Percentiles rank a stretch among this genome's conserved stretches.
phyloP scores from a whole-genome alignment of 305 asterid species.

The Solanum hybrid region DNA sequence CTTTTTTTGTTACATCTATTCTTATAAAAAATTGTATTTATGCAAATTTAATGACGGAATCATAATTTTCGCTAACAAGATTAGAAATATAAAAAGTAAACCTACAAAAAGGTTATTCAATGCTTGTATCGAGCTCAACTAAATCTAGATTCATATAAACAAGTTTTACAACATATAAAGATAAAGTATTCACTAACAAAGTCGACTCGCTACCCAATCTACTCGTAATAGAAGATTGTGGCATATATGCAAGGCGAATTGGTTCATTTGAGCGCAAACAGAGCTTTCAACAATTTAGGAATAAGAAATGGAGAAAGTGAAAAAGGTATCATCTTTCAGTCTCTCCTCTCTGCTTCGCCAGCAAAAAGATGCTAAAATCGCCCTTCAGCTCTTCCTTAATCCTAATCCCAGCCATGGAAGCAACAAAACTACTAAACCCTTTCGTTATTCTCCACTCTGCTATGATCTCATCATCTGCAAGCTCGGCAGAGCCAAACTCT shows the following conservation, averaged over 20 bases:
- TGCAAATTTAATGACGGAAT: background rate
- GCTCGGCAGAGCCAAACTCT: constrained; percentile 69
- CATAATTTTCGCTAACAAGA: fast-evolving
- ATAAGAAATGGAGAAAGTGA: constrained; percentile 38
- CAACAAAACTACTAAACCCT: constrained; percentile 32
- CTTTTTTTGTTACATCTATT: background rate
- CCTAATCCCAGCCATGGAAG: constrained; percentile 36
- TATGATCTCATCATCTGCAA: constrained; percentile 76
- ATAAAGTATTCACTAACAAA: background rate
- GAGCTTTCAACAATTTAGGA: background rate
- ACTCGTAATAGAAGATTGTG: background rate
- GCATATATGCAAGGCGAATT: background rate
- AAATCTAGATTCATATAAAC: background rate
- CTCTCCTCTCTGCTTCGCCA: constrained; percentile 68
- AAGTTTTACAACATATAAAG: too few species aligned
- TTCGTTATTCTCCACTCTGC: constrained; percentile 54
- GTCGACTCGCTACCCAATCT: too few species aligned
- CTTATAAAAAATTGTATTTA: too few species aligned
- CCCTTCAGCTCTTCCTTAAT: constrained; percentile 60
- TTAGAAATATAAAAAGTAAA: background rate
- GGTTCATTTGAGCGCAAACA: background rate
- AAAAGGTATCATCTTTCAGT: constrained; percentile 50
- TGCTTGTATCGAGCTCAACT: background rate
- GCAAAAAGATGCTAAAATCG: constrained; percentile 52
- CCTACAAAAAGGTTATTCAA: too few species aligned